A percentile compares a stretch with the other conserved stretches of the same genome.
phyloP scores from a whole-genome alignment of 441 rosid genomes.

The Gossypium davidsonii region DNA sequence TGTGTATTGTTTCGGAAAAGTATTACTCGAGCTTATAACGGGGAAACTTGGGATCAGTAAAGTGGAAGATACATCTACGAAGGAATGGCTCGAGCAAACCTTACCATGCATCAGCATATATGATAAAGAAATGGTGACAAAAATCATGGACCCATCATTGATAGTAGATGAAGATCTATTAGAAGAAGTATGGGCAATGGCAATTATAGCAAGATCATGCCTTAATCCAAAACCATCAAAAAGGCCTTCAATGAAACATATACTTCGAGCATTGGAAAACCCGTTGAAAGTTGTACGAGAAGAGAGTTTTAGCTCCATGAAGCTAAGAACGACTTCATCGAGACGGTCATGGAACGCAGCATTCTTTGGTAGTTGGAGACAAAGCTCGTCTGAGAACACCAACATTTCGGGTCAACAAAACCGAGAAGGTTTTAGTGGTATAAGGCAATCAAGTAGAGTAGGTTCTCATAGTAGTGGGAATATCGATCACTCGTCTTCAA shows the following conservation, averaged over 20 bases:
- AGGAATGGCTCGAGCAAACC: constrained; percentile 36
- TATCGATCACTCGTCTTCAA: constrained; percentile 32
- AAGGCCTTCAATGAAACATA: constrained; percentile 54
- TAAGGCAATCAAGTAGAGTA: constrained; percentile 32
- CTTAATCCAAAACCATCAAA: constrained; percentile 53
- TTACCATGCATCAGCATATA: constrained; percentile 38
- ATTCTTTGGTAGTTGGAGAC: constrained; percentile 55
- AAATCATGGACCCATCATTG: constrained; percentile 55
- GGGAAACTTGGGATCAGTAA: constrained; percentile 59
- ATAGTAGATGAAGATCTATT: constrained; percentile 58
- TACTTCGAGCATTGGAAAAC: constrained; percentile 62
- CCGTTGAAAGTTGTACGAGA: constrained; percentile 59
- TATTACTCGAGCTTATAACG: constrained; percentile 57
- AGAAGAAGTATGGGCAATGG: constrained; percentile 82
- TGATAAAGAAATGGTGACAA: constrained; percentile 49
- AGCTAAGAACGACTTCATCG: constrained; percentile 47
- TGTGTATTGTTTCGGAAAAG: constrained; percentile 58
- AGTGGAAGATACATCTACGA: constrained; percentile 36
- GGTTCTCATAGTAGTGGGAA: constrained; percentile 38
- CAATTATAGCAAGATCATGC: constrained; percentile 61
- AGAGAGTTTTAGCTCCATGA: constrained; percentile 41
- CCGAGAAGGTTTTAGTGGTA: constrained; percentile 26
- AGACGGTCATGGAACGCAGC: constrained; percentile 47
- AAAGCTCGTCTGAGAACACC: constrained; percentile 36
- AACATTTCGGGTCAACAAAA: constrained; percentile 25